These are phyloP conservation scores for Geotrichum armillariae DNA, from an alignment of 1,139 yeast genomes.

Conservation along the genomic window DNA sequence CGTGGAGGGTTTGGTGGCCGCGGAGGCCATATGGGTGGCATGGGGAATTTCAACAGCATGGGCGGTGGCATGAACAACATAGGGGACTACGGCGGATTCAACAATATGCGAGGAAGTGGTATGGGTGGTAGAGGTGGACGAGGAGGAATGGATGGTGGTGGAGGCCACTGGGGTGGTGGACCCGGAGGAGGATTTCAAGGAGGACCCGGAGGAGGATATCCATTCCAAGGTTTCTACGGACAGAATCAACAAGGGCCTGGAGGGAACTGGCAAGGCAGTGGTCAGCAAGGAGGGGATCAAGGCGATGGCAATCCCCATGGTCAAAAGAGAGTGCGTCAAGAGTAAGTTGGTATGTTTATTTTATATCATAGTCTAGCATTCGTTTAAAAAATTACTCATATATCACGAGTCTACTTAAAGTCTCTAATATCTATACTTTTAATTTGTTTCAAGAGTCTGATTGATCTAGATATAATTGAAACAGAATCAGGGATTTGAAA, in stretches of 20 bases:
- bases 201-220: not conserved
- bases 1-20: constrained; percentile 15
- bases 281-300: constrained; percentile 24
- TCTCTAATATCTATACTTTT: too few species aligned
- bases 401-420: too few species aligned
- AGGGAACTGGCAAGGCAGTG: constrained; percentile 11
- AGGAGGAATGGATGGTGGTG: constrained; percentile 5
- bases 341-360: not conserved
- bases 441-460: too few species aligned
- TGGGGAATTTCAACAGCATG: constrained; percentile 14
- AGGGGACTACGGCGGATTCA: too few species aligned
- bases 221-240: constrained; percentile 25
- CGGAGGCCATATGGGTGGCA: not conserved
- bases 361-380: not conserved
- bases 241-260: constrained; percentile 24
- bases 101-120: constrained; percentile 16
- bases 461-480: too few species aligned
- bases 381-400: too few species aligned
- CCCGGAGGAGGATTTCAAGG: constrained; percentile 3
- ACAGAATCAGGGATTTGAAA: too few species aligned
- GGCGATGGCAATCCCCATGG: constrained; percentile 29
- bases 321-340: constrained; percentile 24
- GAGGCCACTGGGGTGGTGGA: constrained; percentile 17
- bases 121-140: constrained; percentile 12
- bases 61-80: too few species aligned